A percentile compares a stretch with the other conserved stretches of the same genome.
Conservation (phyloP, 2,329 filamentous ascomycete genomes). For the Rhinocladiella similis region DNA sequence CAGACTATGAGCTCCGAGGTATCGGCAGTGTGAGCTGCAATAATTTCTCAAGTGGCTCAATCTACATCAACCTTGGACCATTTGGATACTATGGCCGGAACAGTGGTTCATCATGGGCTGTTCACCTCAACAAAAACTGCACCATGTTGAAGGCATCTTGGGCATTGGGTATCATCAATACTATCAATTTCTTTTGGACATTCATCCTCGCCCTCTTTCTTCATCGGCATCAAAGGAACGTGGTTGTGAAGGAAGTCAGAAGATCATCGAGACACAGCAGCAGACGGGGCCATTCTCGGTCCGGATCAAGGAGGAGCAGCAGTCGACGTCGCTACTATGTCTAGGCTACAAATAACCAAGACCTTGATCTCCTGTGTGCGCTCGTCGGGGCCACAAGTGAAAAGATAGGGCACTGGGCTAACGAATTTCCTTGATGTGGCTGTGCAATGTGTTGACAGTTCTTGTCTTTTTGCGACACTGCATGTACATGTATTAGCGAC, state of each 20-base stretch:
- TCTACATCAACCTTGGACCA: slow-evolving; percentile 61
- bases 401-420: not conserved
- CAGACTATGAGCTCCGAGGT: slow-evolving; percentile 58
- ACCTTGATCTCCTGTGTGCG: not conserved
- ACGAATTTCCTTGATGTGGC: slow-evolving; percentile 18
- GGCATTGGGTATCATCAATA: slow-evolving; percentile 87
- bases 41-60: slow-evolving; percentile 53
- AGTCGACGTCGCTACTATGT: slow-evolving; percentile 30
- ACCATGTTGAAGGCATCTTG: slow-evolving; percentile 90
- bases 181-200: slow-evolving; percentile 76
- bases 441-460: not conserved
- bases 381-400: not conserved
- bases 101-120: slow-evolving; percentile 48
- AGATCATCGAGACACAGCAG: slow-evolving; percentile 32
- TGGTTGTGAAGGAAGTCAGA: slow-evolving; percentile 42
- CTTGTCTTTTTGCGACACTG: too few species aligned
- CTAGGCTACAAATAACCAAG: not conserved
- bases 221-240: slow-evolving; percentile 35
- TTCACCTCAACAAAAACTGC: slow-evolving; percentile 72
- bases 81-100: slow-evolving; percentile 56
- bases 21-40: slow-evolving; percentile 68
- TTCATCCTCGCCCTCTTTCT: slow-evolving; percentile 64
- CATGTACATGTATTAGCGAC: slow-evolving; percentile 8
- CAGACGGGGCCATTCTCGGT: slow-evolving; percentile 31
- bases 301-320: slow-evolving; percentile 29